A percentile compares a stretch with the other conserved stretches of the same genome.
These are phyloP conservation scores for Canavalia ensiformis DNA, from an alignment of 306 rosid genomes.

Conservation along the genomic window DNA sequence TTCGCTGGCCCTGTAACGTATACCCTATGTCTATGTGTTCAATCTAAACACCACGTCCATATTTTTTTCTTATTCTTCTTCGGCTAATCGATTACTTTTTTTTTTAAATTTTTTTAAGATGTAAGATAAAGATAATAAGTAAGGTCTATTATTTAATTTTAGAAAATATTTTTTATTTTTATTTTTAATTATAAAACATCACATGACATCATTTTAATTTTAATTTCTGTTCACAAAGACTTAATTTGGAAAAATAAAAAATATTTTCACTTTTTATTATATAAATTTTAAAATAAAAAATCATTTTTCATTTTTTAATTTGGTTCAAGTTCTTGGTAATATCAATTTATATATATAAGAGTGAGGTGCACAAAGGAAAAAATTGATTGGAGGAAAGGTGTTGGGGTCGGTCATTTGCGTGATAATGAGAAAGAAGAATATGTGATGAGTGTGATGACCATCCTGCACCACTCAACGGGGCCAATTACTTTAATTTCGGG, in stretches of 20 bases:
- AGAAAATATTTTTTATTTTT: not conserved
- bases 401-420: conserved; percentile 32
- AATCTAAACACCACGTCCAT: too few relatives aligned
- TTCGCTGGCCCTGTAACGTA: too few relatives aligned
- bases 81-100: not conserved
- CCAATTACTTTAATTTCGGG: conserved; percentile 45
- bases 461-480: conserved; percentile 53
- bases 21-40: too few relatives aligned
- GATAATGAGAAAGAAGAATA: conserved; percentile 47
- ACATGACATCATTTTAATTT: not conserved
- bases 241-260: not conserved
- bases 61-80: not conserved
- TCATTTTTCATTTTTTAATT: not conserved
- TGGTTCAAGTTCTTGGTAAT: too few relatives aligned
- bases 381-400: conserved; percentile 39
- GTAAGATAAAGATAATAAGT: too few relatives aligned
- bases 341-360: too few relatives aligned
- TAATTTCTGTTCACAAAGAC: not conserved
- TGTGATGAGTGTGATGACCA: conserved; percentile 38
- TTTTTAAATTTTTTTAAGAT: too few relatives aligned
- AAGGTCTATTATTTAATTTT: not conserved
- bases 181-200: not conserved
- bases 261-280: not conserved
- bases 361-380: conserved; percentile 41
- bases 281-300: not conserved